Evolutionary conservation across 208 protist species (phyloP).

Genomic region (Wallacemonas collosoma): DNA sequence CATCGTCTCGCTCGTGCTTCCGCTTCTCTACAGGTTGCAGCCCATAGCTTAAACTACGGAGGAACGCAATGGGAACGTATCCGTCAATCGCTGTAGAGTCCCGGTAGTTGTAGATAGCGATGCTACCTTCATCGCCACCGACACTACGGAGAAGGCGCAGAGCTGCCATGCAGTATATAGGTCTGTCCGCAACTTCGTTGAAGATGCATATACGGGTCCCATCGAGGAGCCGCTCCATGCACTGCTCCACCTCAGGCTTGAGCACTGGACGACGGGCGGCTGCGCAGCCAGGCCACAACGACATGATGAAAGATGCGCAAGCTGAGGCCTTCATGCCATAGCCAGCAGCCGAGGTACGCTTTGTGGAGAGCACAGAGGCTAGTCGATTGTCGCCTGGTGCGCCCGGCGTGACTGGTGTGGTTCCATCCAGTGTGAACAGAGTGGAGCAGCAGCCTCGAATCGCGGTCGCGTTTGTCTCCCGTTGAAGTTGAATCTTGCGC

Average conservation of each 20-base stretch:
- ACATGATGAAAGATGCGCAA: conserved; percentile 47
- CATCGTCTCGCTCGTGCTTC: conserved; percentile 17
- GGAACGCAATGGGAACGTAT: conserved; percentile 54
- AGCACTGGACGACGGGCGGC: conserved; percentile 32
- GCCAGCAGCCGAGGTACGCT: conserved; percentile 14
- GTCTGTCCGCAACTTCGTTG: conserved; percentile 39
- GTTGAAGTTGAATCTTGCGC: conserved; percentile 32
- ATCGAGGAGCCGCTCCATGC: conserved; percentile 35
- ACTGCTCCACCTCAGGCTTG: conserved; percentile 25
- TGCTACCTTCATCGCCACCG: conserved; percentile 44
- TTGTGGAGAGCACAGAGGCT: conserved; percentile 5
- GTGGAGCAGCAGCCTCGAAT: conserved; percentile 12
- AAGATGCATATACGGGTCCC: conserved; percentile 51
- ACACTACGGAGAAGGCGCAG: conserved; percentile 44
- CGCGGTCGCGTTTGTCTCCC: conserved; percentile 10
- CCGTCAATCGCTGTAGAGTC: conserved; percentile 37
- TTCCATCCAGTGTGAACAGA: conserved; percentile 8
- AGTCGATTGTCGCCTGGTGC: conserved; percentile 6
- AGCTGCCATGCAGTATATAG: conserved; percentile 35
- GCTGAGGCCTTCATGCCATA: conserved; percentile 32
- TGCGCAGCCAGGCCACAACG: conserved; percentile 46
- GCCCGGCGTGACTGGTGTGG: conserved; percentile 4
- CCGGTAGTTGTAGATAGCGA: conserved; percentile 49
- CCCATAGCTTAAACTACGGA: conserved; percentile 35
- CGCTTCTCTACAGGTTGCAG: conserved; percentile 38